Base-by-base conservation (phyloP, 139 green algal species). In the Chlorella ohadii region DNA sequence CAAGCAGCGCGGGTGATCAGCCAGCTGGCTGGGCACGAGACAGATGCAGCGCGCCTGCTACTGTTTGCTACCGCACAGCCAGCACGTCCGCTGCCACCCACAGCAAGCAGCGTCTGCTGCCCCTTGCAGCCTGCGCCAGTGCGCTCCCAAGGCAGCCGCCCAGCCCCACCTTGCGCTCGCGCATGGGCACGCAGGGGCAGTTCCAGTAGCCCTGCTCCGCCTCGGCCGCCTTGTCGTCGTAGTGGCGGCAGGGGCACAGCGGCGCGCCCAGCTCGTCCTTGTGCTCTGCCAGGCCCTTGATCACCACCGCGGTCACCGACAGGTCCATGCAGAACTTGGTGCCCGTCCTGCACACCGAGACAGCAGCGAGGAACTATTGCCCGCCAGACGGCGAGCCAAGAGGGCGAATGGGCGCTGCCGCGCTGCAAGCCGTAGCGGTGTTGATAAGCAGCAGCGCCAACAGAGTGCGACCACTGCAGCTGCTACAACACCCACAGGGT, bases 281-380 rank as follows among this genome's bases (percentile, higher is more conserved):
- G 89, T 99, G 97, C 91, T 99, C 97, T 16, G 97, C 97, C 36
- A 99, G 91, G 12, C 97, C 97, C 88, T 97, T 94, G 80, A 99
- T 99, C 12, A 99, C 97, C 0, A 99, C 97, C 1, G 97, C 96
- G 19, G 97, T 99, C 12, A 99, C 97, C 13, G 94, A 97, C 79
- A 98, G 98, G 86, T 99, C 97, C 66, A 97, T 87, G 90, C 97
- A 99, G 89, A 99, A 99, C 73, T 97, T 98, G 5, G 97, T 99
- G 22, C 88, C 92, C 19, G 89, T 95, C 86, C 96, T 98, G 88
- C 83, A 22, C 11, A 13, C 11, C 51, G 51, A 6, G 86, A 17
- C 56, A 64, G 77, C 9, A 4, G 57, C 44, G 44, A 11, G 7
- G 44, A 55, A 11, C 44, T 6, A 55, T 6, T 6, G 44, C 7